Evolutionary conservation across 192 early-diverging fungal genomes (phyloP), one percentile per base, ranked within the genome.

Genomic region (Umbelopsis vinacea): DNA sequence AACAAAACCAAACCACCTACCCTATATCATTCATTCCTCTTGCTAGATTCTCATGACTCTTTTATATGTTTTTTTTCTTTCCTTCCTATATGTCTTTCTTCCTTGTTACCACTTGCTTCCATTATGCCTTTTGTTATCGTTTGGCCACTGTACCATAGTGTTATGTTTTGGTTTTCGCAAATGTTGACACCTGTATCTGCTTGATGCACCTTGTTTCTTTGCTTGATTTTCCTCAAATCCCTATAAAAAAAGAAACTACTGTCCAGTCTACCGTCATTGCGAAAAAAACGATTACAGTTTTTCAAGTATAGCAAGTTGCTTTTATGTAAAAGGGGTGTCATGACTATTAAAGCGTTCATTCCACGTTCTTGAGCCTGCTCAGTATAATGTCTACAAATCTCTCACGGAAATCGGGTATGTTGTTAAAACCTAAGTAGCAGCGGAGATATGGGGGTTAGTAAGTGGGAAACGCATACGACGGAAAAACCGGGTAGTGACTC

Each of bases 381-480:
- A 63, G 57, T 63, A 70, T 33, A 10, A 73, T 24, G 52, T 73
- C 66, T 66, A 73, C 46, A 63, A 73, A 73, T 40, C 46, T 71
- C 29, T 55, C 38, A 21, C 35, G 69, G 40, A 71, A 71, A 35
- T 71, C 50, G 52, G 69, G 69, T 43, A 71, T 35, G 50, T 71
- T 71, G 69, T 24, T 52, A 37, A 52, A 71, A 35, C 69, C 69
- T 71, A 14, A 15, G 52, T 23, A 6, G 15, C 2, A 17, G 14
- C 19, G 19, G 26, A 33, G 2, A 33, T 33, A 29, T 23, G n/a
- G 8, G 54, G 23, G 50, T n/a, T 53, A 46, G 24, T 22, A 14
- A 21, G 19, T 10, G 15, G 8, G 7, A 26, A 17, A 37, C 23
- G 45, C n/a, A 21, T 46, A 33, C 7, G 35, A 54, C 46, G 3